Conservation (phyloP, 176 grass and related monocot genomes). For the Thinopyrum elongatum region DNA sequence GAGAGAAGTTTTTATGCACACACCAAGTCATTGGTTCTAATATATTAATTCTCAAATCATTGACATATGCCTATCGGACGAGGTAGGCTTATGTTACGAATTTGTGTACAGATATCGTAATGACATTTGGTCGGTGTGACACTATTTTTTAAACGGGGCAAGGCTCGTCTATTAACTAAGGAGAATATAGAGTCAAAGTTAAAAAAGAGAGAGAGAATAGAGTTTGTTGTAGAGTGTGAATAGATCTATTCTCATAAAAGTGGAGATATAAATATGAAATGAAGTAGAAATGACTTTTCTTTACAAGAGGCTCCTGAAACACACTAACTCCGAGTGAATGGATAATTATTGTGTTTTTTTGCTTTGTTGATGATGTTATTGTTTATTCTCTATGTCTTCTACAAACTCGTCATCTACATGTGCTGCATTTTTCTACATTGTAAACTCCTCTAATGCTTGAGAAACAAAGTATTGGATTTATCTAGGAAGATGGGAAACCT, state of each 20-base stretch:
- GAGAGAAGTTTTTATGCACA: neutral
- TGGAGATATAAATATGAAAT: neutral
- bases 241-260: neutral
- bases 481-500: neutral
- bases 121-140: neutral
- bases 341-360: neutral
- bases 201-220: neutral
- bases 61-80: neutral
- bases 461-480: neutral
- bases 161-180: neutral
- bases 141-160: neutral
- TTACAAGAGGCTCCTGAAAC: neutral
- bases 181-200: neutral
- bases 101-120: neutral
- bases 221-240: neutral
- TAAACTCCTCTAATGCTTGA: neutral
- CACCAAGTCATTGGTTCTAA: neutral
- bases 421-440: neutral
- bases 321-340: neutral
- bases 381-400: neutral
- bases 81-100: neutral
- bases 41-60: neutral
- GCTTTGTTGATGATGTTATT: neutral
- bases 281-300: neutral
- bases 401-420: neutral